Evolutionary conservation across 2,329 filamentous ascomycete genomes (phyloP).

Genomic region (Tricladium varicosporioides): DNA sequence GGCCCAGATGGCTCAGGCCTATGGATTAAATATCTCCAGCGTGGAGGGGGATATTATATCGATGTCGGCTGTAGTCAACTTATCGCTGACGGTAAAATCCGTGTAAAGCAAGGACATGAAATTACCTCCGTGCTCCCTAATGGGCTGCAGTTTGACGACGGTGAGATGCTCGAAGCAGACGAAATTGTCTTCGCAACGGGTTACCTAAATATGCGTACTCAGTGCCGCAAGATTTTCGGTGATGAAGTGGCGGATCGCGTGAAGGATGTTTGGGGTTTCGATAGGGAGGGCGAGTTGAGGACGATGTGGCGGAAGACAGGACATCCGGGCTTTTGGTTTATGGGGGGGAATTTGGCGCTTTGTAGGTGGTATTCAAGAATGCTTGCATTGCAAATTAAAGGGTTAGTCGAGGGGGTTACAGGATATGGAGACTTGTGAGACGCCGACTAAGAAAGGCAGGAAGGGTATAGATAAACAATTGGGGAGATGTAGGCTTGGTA

Average conservation of each 20-base stretch:
- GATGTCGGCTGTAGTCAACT: conserved; percentile 52
- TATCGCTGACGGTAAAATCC: conserved; percentile 54
- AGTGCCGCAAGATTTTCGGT: conserved; percentile 48
- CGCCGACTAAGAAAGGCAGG: too few relatives aligned
- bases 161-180: conserved; percentile 46
- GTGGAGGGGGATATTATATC: conserved; percentile 59
- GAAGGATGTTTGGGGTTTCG: conserved; percentile 48
- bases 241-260: conserved; percentile 48
- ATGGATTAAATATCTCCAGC: conserved; percentile 57
- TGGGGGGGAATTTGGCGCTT: conserved; percentile 49
- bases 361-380: conserved; percentile 46
- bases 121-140: conserved; percentile 42
- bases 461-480: too few relatives aligned
- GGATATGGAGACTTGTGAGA: too few relatives aligned
- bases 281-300: conserved; percentile 48
- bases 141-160: conserved; percentile 42
- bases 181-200: conserved; percentile 49
- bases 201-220: conserved; percentile 54
- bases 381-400: conserved; percentile 50
- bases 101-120: conserved; percentile 47
- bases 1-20: conserved; percentile 55
- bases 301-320: conserved; percentile 46
- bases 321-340: conserved; percentile 50
- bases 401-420: conserved; percentile 7
- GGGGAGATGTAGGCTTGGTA: too few relatives aligned